Base-by-base conservation (phyloP, 2,329 filamentous ascomycete species). In the Harringtonia lauricola region DNA sequence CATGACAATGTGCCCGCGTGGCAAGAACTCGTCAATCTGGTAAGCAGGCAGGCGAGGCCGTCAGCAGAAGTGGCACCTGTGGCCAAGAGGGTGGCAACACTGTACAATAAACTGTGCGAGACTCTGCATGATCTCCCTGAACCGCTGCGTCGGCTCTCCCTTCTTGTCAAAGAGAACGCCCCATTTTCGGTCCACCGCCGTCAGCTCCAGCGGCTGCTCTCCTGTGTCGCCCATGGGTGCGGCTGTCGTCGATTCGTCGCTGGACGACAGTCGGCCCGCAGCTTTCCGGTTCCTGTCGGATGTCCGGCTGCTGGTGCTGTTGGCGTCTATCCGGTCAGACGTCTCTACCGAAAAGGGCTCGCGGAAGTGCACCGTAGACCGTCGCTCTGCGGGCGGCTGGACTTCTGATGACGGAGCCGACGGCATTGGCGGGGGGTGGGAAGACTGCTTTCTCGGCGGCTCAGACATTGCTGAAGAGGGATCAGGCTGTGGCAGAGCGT, bases 91-190 rank as follows among this genome's bases (percentile, higher is more conserved):
- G 21, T 26, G 19, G 10, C n/a, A 12, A 17, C 1, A 60, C 73
- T 54, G 64, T n/a, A 87, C 84, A 54, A 94, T 65, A 57, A 87
- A 81, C 43, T 77, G 70, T 13, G 85, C 86, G 45, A 94, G 66
- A 0, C 85, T 85, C 44, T 79, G 70, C 39, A 94, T 64, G 33
- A 92, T 79, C 50, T 88, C 76, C 0, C 75, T 74, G 15, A 90
- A 68, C 41, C 85, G 71, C 39, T 69, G 61, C 0, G 86, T 89
- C 1, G 84, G 77, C 44, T 73, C 70, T 0, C 81, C 83, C 24
- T 79, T 68, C 3, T 69, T 65, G 38, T 83, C 78, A 56, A 94
- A 94, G 3, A 94, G 60, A 10, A 68, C 69, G 7, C 85, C 83
- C 87, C 87, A 94, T 56, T 44, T 49, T 21, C 44, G 44, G 31